Base-by-base conservation (phyloP, 495 filamentous ascomycete genomes). In the Penicillium paxilli region DNA sequence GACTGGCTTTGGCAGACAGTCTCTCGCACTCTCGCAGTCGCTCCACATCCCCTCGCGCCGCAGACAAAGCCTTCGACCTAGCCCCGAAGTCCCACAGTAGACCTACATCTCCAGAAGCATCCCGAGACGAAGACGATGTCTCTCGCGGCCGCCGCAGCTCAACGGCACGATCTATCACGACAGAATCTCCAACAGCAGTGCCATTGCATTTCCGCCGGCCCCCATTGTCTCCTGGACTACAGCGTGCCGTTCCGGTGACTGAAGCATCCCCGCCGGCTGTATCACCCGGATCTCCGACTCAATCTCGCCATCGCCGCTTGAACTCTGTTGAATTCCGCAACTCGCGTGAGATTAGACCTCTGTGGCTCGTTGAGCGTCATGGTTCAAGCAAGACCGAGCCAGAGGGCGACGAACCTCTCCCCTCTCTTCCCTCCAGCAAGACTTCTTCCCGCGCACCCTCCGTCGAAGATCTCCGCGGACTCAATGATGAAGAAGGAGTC, bases 381-480 rank as follows among this genome's bases (percentile, higher is more conserved):
- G 67, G 73, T 19, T 50, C 71, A 14, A 62, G 52, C 17, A 78
- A 80, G 62, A 44, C 53, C n/a, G 74, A 80, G 12, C 42, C 59
- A 7, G 63, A 69, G 33, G 26, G 49, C 5, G 72, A 72, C 16
- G 77, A 78, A 38, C 56, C 59, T 2, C 62, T 79, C 17, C 78
- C 77, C 44, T 78, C 79, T 3, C 65, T 81, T 12, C 78, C 78
- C 44, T 78, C 77, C 9, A 82, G 77, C 63, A 75, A 74, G 48
- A 70, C 65, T 6, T 75, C 76, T 0, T 81, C 78, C 5, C 62
- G 70, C 17, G 68, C 63, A 23, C 69, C 71, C 0, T 81, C 77
- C 3, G 53, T 74, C 1, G 77, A 80, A 47, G 67, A 80, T 38
- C 62, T 79, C 0, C 65, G 60, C 9, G 51, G 54, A 7, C 54